Base-by-base conservation (phyloP, 768 basidiomycete genomes). In the Dacryopinax primogenitus region DNA sequence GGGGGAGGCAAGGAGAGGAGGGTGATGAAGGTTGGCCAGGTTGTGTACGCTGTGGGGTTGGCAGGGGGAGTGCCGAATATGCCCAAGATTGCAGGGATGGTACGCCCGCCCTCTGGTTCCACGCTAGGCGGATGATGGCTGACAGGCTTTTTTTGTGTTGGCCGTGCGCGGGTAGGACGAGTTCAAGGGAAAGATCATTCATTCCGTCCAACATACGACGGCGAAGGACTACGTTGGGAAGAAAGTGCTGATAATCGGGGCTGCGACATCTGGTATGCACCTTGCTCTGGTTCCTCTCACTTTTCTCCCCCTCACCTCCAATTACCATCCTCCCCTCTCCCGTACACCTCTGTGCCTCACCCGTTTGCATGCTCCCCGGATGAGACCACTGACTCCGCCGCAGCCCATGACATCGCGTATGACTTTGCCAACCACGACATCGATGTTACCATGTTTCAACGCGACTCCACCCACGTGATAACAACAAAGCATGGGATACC, bases 211-310 rank as follows among this genome's bases (percentile, higher is more conserved):
- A 30, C 83, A 87, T 72, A 77, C 78, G 37, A 76, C 72, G n/a
- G 83, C 84, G 0, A 73, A 76, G 12, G 83, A 83, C 36, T 84
- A 84, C 68, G 47, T 71, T 1, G 87, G 86, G 16, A 89, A 88
- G 75, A 88, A 84, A 70, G 86, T 87, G 0, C 77, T 84, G 1
- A 83, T 90, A 1, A 74, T 89, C 2, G 87, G 87, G 1, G 78
- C 86, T 15, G 83, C 83, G 63, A 86, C 84, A 13, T 85, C 83
- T 1, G 79, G 81, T 79, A 66, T 26, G 44, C 11, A 28, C 34
- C 15, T 21, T n/a, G n/a, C n/a, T n/a, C n/a, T n/a, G n/a, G n/a
- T n/a, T n/a, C n/a, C n/a, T n/a, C n/a, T n/a, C n/a, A n/a, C n/a
- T n/a, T n/a, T n/a, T n/a, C n/a, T n/a, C n/a, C n/a, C n/a, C n/a